Evolutionary conservation across 176 grass and related monocot species (phyloP), one percentile per base, ranked within the genome.

Genomic region (Rhynchospora tenuis): DNA sequence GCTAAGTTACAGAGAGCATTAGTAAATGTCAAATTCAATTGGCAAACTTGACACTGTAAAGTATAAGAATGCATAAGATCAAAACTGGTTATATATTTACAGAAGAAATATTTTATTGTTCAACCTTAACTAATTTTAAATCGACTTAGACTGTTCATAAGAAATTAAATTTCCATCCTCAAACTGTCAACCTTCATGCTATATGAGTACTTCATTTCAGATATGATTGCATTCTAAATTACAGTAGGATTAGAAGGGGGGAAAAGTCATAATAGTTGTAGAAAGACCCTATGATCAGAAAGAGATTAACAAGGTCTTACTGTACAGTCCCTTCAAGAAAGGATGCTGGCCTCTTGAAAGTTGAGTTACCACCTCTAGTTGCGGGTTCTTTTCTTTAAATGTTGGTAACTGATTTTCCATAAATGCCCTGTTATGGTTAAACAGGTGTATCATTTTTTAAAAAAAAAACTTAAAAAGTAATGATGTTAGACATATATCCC

Each of bases 301-400:
- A 74, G 54, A 14, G 75, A 68, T 29, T 46, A 78, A 73, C 33
- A 14, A 56, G 24, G 78, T 81, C 91, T 95, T 95, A 98, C 95
- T 98, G 73, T 98, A 98, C 69, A 91, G 61, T 87, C 86, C 95
- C 84, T 95, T 93, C 89, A 98, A 83, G 73, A 93, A 89, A 67
- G 95, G 95, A 85, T 98, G 95, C 54, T 93, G 95, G 43, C 90
- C 90, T 61, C 90, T 90, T 23, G 88, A 83, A 27, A 90, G 83
- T 65, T 91, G 80, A 43, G 89, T 86, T 16, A 94, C 83, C 2
- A 94, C 85, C 45, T 95, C 88, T 77, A 95, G 80, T 62, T 95
- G 90, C 6, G 90, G 88, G 64, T 90, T 95, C 56, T 85, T 90
- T 79, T 92, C 88, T 87, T 92, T 95, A 24, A 93, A 93, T 14